phyloP scores from a whole-genome alignment of 2,329 filamentous ascomycete species.

The Alternaria consortialis region DNA sequence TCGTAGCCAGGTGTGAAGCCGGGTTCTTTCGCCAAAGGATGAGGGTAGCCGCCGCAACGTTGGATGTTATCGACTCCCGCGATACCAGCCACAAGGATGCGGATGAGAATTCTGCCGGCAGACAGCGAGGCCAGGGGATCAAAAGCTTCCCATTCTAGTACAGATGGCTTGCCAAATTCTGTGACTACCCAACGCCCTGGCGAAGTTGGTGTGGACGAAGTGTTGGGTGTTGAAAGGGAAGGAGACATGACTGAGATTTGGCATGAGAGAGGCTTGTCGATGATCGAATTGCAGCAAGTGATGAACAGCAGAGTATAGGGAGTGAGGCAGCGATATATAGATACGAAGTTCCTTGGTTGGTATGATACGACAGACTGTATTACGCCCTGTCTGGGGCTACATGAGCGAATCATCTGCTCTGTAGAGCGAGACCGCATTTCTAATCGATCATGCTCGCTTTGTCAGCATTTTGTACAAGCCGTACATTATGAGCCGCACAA shows the following conservation, averaged over 20 bases:
- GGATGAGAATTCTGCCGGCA: constrained; percentile 11
- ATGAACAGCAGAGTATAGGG: background rate
- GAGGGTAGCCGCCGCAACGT: constrained; percentile 19
- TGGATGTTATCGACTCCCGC: constrained; percentile 21
- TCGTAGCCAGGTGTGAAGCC: constrained; percentile 22
- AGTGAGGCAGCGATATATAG: background rate
- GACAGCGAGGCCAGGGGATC: constrained; percentile 10
- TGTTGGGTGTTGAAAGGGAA: constrained; percentile 6
- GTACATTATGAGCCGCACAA: background rate
- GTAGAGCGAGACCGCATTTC: background rate
- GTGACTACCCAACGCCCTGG: constrained; percentile 18
- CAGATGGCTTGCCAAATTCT: constrained; percentile 14
- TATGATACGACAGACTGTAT: background rate
- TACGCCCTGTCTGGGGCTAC: background rate
- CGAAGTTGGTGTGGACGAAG: constrained; percentile 9
- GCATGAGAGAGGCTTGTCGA: background rate
- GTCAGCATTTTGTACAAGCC: background rate
- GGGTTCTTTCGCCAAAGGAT: constrained; percentile 1
- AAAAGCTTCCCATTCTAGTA: constrained; percentile 14
- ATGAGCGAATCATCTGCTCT: background rate
- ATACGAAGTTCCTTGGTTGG: background rate
- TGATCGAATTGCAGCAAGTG: background rate
- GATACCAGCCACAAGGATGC: constrained; percentile 19
- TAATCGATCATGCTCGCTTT: background rate
- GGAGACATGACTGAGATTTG: constrained; percentile 6